A percentile compares a stretch with the other conserved stretches of the same genome.
Evolutionary conservation across 441 rosid genomes (phyloP).

Genomic region (Populus tomentosa): DNA sequence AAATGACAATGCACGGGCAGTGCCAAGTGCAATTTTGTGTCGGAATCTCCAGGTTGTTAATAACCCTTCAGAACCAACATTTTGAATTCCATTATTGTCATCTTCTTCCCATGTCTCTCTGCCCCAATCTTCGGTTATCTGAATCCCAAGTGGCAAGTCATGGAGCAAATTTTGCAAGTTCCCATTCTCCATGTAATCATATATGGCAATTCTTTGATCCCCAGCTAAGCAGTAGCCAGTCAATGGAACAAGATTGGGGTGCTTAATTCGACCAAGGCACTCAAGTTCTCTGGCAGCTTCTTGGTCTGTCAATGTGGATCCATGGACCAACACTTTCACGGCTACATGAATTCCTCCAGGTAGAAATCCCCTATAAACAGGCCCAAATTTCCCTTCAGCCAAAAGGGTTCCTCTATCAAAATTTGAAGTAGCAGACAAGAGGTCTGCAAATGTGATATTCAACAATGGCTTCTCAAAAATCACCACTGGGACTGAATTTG

Average conservation of each 20-base stretch:
- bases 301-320: slow-evolving; percentile 80
- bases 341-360: slow-evolving; percentile 96
- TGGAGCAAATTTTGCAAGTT: slow-evolving; percentile 87
- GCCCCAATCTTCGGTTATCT: slow-evolving; percentile 84
- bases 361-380: slow-evolving; percentile 88
- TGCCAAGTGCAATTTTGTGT: slow-evolving; percentile 82
- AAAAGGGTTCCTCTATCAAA: slow-evolving; percentile 85
- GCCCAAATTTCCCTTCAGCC: slow-evolving; percentile 93
- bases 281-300: slow-evolving; percentile 92
- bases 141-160: slow-evolving; percentile 82
- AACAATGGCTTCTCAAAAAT: slow-evolving; percentile 90
- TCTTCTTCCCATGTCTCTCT: slow-evolving; percentile 84
- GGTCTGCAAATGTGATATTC: slow-evolving; percentile 83
- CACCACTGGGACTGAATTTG: slow-evolving; percentile 64
- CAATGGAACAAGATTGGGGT: slow-evolving; percentile 84
- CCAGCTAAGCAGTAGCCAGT: slow-evolving; percentile 91
- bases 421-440: slow-evolving; percentile 78
- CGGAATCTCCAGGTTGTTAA: slow-evolving; percentile 76
- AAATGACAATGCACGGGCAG: slow-evolving; percentile 87
- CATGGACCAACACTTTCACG: slow-evolving; percentile 84
- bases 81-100: slow-evolving; percentile 48
- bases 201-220: slow-evolving; percentile 91
- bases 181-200: slow-evolving; percentile 96
- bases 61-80: slow-evolving; percentile 55
- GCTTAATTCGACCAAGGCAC: slow-evolving; percentile 84